Base-by-base conservation (phyloP, 805 yeast genomes). In the Kodamaea kakaduensis region DNA sequence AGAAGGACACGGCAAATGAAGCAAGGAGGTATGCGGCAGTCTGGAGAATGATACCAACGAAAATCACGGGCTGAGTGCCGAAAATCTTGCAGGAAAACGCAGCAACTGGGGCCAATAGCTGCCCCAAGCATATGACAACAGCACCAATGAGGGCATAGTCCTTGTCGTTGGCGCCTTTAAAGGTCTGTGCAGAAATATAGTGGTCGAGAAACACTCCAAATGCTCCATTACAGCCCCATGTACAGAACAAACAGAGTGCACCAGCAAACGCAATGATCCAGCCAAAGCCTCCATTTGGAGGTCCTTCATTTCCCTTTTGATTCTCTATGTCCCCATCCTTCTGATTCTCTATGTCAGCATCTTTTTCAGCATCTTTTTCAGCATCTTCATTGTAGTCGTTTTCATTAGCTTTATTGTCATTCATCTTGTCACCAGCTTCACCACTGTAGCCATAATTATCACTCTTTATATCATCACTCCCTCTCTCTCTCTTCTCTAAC, bases 201-300 rank as follows among this genome's bases (percentile, higher is more conserved):
- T 69, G 74, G 24, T 69, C 60, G 36, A 77, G 71, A 46, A 74
- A 78, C 3, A 76, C 75, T 17, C 83, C 84, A 54, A 59, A 78
- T 2, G 75, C 61, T 25, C 78, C 73, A 38, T 73, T 73, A 57
- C 76, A 63, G n/a, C 85, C 84, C 69, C 74, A 78, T 0, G 80
- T 70, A 38, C 72, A 45, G 52, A 46, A 69, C 48, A 66, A 64
- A 51, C 51, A 64, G 13, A 71, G 56, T 57, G 73, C 67, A 0
- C 65, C 63, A n/a, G 73, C 75, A 3, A 73, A 54, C 0, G 77
- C 77, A 5, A 68, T 63, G 52, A 79, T 61, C 62, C 83, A 81
- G 10, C 70, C 71, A 32, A 47, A 49, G 2, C 82, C 78, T 2
- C 77, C 73, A 31, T 80, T 83, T 7, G 35, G 40, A 14, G 43